Conservation (phyloP, 2,329 filamentous ascomycete species). For the Decorospora gaudefroyi region DNA sequence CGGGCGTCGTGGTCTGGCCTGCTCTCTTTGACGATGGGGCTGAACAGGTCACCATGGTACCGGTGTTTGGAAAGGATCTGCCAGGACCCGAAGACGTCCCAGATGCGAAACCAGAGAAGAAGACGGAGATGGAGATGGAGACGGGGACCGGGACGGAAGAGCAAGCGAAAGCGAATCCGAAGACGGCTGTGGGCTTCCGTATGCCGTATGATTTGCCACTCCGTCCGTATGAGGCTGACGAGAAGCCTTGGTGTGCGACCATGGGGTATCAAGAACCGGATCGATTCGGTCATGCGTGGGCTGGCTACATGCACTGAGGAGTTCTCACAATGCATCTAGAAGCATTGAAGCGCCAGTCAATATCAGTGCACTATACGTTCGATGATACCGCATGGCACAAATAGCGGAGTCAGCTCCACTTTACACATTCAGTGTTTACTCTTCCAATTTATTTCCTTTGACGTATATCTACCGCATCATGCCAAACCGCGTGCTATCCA, state of each 20-base stretch:
- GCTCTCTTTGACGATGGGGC: conserved; percentile 50
- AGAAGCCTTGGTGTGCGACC: conserved; percentile 78
- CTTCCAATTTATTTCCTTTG: no score
- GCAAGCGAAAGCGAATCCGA: background rate
- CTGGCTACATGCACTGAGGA: conserved; percentile 15
- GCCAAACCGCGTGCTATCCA: no score
- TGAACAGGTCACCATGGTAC: conserved; percentile 61
- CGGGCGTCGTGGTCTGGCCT: conserved; percentile 84
- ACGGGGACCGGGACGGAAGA: background rate
- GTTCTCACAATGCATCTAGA: no score
- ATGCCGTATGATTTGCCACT: conserved; percentile 85
- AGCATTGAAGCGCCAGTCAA: no score
- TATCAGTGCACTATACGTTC: no score
- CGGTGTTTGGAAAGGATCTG: conserved; percentile 66
- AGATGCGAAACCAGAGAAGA: conserved; percentile 13
- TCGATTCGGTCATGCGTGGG: conserved; percentile 57
- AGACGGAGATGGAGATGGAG: no score
- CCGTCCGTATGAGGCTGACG: conserved; percentile 63
- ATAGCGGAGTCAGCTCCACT: no score
- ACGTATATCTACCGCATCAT: no score
- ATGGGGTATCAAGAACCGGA: conserved; percentile 64
- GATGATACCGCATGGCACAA: no score
- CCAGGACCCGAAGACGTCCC: conserved; percentile 48
- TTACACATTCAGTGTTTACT: no score
- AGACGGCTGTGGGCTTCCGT: conserved; percentile 65